Evolutionary conservation across 2,329 filamentous ascomycete species (phyloP), one percentile per base, ranked within the genome.

Genomic region (Stachybotrys chartarum): DNA sequence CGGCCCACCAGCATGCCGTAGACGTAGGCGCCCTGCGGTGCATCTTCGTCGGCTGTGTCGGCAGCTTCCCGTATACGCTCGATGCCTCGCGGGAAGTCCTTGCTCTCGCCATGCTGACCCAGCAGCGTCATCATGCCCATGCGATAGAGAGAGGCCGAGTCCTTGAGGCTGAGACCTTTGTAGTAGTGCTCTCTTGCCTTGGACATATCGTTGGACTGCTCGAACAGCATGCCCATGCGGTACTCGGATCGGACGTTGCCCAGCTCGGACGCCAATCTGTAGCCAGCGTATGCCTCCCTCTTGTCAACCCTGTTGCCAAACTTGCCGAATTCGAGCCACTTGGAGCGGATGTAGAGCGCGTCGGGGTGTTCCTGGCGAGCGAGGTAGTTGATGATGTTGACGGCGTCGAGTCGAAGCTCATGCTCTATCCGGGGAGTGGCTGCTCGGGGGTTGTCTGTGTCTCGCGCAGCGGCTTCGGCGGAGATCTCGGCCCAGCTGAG

Each of bases 241-340:
- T 99, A 99, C 71, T 97, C 91, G 18, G 94, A 92, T 63, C 94
- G 82, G 24, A 87, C 84, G 73, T 92, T 96, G 56, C 91, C 91
- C 63, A 90, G 86, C 63, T 92, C 88, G 32, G 91, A 88, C n/a
- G 94, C 90, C 64, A 87, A 81, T 59, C 86, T 85, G 73, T 97
- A 99, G 64, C 88, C 89, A 58, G 85, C 75, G 69, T 95, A 97
- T 7, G 94, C 93, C 73, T 97, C 93, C 66, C 93, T 92, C 75
- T 96, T 96, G 76, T 99, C 94, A 57, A 91, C 80, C 31, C 91
- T 85, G 70, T 87, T 85, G 45, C 91, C 91, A 68, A 97, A 97
- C 68, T 96, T 96, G 63, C 94, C 94, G 78, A 97, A 99, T 69
- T 99, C 94, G 52, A 96, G 79, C 94, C 94, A 99, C 81, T 96